These are phyloP conservation scores for Kodamaea suecica DNA, from an alignment of 1,139 yeast genomes.

Conservation along the genomic window DNA sequence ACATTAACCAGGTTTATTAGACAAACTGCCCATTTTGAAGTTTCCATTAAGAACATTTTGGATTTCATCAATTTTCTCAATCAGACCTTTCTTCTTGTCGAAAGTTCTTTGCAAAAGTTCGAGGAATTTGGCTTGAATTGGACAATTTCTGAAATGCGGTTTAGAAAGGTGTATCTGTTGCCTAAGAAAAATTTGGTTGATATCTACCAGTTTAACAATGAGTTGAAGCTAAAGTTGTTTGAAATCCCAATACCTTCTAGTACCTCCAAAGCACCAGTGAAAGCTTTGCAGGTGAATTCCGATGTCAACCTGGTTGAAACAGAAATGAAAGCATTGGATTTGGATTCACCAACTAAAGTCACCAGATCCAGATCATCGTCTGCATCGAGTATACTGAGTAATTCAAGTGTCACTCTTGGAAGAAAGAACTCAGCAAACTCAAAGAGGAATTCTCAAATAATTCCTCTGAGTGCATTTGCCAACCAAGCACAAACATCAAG, in stretches of 20 bases:
- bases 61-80: conserved; percentile 40
- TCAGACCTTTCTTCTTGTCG: conserved; percentile 24
- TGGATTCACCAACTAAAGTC: conserved; percentile 14
- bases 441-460: conserved; percentile 16
- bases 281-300: background rate
- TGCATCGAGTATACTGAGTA: conserved; percentile 16
- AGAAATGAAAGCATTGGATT: conserved; percentile 17
- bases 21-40: conserved; percentile 38
- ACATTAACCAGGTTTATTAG: conserved; percentile 49
- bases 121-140: conserved; percentile 37
- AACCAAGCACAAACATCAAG: too few species aligned
- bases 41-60: conserved; percentile 33
- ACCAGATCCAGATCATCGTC: conserved; percentile 27
- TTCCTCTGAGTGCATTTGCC: conserved; percentile 9
- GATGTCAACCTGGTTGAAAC: conserved; percentile 14
- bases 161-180: conserved; percentile 33
- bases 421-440: conserved; percentile 20
- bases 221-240: conserved; percentile 8
- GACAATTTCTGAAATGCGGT: conserved; percentile 36
- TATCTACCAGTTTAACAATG: conserved; percentile 16
- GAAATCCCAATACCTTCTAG: conserved; percentile 5
- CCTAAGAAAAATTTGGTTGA: conserved; percentile 27
- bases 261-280: conserved; percentile 2
- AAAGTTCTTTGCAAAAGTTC: conserved; percentile 22
- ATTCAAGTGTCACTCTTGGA: conserved; percentile 13